Base-by-base conservation (phyloP, 345 rosid species). In the Euclidium syriacum region DNA sequence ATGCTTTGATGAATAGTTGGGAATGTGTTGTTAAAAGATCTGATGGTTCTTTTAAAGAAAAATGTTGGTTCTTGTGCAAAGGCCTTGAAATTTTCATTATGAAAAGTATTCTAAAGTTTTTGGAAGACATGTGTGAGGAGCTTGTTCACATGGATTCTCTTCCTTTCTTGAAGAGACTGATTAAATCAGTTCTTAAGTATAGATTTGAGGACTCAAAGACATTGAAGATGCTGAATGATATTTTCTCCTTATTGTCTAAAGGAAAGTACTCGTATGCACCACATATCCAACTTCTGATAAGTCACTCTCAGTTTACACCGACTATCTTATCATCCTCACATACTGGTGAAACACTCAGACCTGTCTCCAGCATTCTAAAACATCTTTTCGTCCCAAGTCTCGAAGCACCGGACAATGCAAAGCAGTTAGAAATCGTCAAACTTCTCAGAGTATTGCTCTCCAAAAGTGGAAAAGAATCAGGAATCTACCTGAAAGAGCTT, bases 251-350 rank as follows among this genome's bases (percentile, higher is more conserved):
- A 43, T 71, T 88, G 53, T 62, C 61, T 42, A 76, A 67, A 10
- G 96, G 80, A 39, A 72, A 78, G 35, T 57, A 83, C 71, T 77
- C 77, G 12, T 66, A 43, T 32, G 44, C 55, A 39, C 68, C 50
- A 6, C 83, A 68, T 81, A 79, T 88, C 22, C 83, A 83, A 52
- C 68, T 83, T 71, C 73, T 83, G 55, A 79, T 88, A 68, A 68
- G 85, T 5, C 96, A 85, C 68, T 88, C 96, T 57, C 96, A 83
- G 46, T 88, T 85, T 73, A 74, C 78, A 27, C 33, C 82, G 50
- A 57, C 77, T 11, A 71, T 88, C 44, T 55, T 49, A 40, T 50
- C 66, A 30, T 55, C 64, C 33, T 72, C 75, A 52, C 81, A 69
- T 57, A 70, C 67, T 39, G 91, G 84, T 36, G 74, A 79, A 27